Evolutionary conservation across 805 yeast species (phyloP), one percentile per base, ranked within the genome.

Genomic region (Ogataea nitratoaversa): DNA sequence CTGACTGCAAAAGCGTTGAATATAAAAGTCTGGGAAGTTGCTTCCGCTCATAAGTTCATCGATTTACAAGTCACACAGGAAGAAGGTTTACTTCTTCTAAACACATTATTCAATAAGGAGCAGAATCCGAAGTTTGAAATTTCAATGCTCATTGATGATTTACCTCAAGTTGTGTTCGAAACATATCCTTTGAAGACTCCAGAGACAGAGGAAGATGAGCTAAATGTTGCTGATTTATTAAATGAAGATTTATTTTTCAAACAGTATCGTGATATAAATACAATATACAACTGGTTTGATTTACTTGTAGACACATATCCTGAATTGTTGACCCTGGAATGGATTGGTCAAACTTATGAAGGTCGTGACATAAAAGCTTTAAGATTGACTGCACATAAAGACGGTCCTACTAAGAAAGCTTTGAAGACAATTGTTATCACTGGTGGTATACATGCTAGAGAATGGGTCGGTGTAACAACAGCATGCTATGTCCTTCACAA

Each of bases 381-480:
- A 18, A 84, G 84, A 50, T 57, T 88, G 20, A 68, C 81, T 2
- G 70, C 80, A 2, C 70, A 70, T 34, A 67, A 66, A 34, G 50
- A 43, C 46, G 63, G 48, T 62, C 20, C 48, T 7, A 13, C 19
- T 13, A 46, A 29, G 11, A 12, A 70, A 8, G 45, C 65, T 8
- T 67, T 74, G 33, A 74, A 72, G 58, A 84, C 91, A 1, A 72
- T 88, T 38, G 82, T 87, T 3, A 71, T 89, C 7, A 79, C 91
- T 1, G 90, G 90, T 29, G 96, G 95, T 2, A 72, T 84, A 2
- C 96, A 89, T 63, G 93, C 95, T 0, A 70, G 97, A 38, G 97
- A 89, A 59, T 89, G 96, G 96, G 72, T 87, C 20, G 75, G 89
- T 28, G 78, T 81, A 2, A 75, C 89, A 2, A 71, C 91, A 0